Evolutionary conservation across 768 basidiomycete species (phyloP), one percentile per base, ranked within the genome.

Genomic region (Collybia nuda): DNA sequence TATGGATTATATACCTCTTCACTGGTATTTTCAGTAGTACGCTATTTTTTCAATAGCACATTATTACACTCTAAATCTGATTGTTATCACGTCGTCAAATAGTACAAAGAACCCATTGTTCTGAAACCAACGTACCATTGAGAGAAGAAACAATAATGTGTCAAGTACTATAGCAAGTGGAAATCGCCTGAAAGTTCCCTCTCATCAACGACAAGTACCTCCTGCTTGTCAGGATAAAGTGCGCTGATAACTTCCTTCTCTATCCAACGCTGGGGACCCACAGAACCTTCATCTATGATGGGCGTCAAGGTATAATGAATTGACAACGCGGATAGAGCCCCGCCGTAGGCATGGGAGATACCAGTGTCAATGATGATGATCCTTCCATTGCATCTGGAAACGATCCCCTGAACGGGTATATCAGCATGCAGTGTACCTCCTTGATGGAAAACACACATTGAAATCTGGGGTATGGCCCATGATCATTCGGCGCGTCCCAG

Each of bases 391-490:
- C 97, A 99, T 50, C 94, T 75, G 5, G 89, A 82, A 3, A 89
- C 84, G 42, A 98, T 95, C 56, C 81, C 82, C 79, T 91, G 44
- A 12, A 7, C 7, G 46, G 38, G 49, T 11, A 37, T 35, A 32
- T 46, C 38, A 51, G 36, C 22, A 9, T 35, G 26, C 19, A 19
- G 19, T 24, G 26, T 3, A 9, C 23, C 4, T 29, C 26, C 14
- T 40, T 42, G 6, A 36, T 52, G n/a, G 47, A 44, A 26, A 54
- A 63, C 75, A 22, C 55, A 84, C 87, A 53, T 76, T 76, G 58
- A 97, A 93, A 64, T 95, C 79, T 1, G 97, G 96, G 0, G 97
- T 98, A 66, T 98, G 97, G 0, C 96, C 96, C 93, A 97, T 94
- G 40, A 99, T 81, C 84, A 95, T 85, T 57, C 93, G 75, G 51